These are phyloP conservation scores for Phylloporus sp. DNA, from an alignment of 1,284 basidiomycete species.

Conservation along the genomic window DNA sequence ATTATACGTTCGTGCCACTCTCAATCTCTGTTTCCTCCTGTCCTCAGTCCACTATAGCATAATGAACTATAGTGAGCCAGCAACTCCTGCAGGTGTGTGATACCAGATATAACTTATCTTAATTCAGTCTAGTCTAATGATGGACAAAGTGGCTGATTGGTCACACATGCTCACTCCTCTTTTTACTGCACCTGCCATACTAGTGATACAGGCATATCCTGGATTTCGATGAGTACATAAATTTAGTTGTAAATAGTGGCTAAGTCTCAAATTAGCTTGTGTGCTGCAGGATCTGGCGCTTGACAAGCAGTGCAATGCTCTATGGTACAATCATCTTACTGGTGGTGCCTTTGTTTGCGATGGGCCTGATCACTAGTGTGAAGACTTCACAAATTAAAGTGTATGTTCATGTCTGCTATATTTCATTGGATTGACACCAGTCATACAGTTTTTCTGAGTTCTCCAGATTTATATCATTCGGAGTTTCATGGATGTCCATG, in stretches of 20 bases:
- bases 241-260: too few relatives aligned
- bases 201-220: not conserved
- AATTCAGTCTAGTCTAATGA: not conserved
- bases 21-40: not conserved
- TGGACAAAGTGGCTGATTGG: not conserved
- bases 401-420: conserved; percentile 32
- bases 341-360: conserved; percentile 39
- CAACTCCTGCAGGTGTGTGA: conserved; percentile 16
- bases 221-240: conserved; percentile 8
- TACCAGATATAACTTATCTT: not conserved
- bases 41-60: conserved; percentile 12
- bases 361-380: conserved; percentile 44
- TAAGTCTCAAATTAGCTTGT: not conserved
- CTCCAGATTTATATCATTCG: conserved; percentile 4
- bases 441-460: conserved; percentile 21
- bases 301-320: conserved; percentile 22
- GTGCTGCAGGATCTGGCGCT: conserved; percentile 29
- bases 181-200: not conserved
- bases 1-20: conserved; percentile 12
- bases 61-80: conserved; percentile 18
- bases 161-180: not conserved
- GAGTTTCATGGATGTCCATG: not conserved
- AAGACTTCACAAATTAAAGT: conserved; percentile 41
- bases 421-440: not conserved
- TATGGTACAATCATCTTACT: conserved; percentile 38